Evolutionary conservation across 2,329 filamentous ascomycete species (phyloP).

Genomic region (Aspergillus brunneoviolaceus): DNA sequence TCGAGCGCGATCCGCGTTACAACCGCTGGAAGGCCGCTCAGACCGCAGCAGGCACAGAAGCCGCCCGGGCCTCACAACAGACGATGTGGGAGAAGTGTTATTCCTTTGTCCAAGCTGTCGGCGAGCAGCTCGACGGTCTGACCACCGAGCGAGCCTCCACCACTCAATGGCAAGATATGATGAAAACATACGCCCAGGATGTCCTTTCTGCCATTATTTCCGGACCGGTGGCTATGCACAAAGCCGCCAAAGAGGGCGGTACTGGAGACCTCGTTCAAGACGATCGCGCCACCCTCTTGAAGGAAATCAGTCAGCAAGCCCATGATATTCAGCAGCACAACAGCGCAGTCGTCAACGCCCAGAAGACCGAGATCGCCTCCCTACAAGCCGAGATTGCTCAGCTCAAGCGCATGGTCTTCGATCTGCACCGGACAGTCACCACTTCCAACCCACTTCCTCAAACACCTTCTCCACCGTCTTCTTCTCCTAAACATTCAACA

Average conservation of each 20-base stretch:
- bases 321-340: background rate
- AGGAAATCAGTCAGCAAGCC: background rate
- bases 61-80: conserved; percentile 18
- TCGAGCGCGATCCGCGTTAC: conserved; percentile 22
- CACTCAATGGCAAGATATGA: conserved; percentile 20
- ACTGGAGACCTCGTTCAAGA: background rate
- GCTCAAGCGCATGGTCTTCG: conserved; percentile 31
- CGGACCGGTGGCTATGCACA: conserved; percentile 9
- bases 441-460: background rate
- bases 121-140: conserved; percentile 27
- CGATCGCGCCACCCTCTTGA: background rate
- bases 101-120: conserved; percentile 32
- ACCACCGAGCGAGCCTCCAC: conserved; percentile 15
- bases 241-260: background rate
- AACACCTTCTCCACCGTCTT: background rate
- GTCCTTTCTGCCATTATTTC: conserved; percentile 25
- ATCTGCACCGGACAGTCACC: conserved; percentile 24
- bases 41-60: conserved; percentile 10
- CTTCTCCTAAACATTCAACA: conserved; percentile 1
- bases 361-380: conserved; percentile 25
- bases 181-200: conserved; percentile 26
- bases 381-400: conserved; percentile 32
- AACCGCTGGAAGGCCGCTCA: conserved; percentile 32
- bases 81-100: conserved; percentile 35
- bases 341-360: conserved; percentile 3